Evolutionary conservation across 768 basidiomycete genomes (phyloP).

Genomic region (Tricholoma terreum): DNA sequence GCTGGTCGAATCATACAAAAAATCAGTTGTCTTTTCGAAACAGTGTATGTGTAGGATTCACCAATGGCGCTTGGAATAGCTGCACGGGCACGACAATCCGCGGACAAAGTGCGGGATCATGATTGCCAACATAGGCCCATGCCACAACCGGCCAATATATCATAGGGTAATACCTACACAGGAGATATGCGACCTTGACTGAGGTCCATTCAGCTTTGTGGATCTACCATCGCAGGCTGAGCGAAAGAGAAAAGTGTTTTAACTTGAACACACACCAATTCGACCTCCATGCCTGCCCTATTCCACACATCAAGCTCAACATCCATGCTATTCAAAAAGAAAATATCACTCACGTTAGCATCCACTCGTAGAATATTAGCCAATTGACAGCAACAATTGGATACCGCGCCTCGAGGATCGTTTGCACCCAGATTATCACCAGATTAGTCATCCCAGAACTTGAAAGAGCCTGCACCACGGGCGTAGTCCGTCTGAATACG

Average conservation of each 20-base stretch:
- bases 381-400: conserved; percentile 30
- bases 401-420: conserved; percentile 26
- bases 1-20: conserved; percentile 19
- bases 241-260: background rate
- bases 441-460: background rate
- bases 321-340: background rate
- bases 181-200: conserved; percentile 37
- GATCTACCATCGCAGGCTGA: conserved; percentile 21
- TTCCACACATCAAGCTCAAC: background rate
- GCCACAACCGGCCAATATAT: conserved; percentile 34
- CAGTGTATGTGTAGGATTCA: conserved; percentile 10
- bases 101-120: conserved; percentile 28
- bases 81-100: conserved; percentile 29
- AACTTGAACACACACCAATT: conserved; percentile 25
- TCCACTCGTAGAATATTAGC: conserved; percentile 37
- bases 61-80: conserved; percentile 32
- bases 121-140: conserved; percentile 37
- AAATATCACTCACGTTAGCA: conserved; percentile 28
- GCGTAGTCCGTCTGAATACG: too few relatives aligned
- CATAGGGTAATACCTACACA: conserved; percentile 42
- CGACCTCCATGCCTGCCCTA: conserved; percentile 31
- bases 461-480: too few relatives aligned
- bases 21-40: background rate
- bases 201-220: conserved; percentile 35
- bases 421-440: background rate